Conservation (phyloP, 306 rosid genomes). For the Mimosa bimucronata region DNA sequence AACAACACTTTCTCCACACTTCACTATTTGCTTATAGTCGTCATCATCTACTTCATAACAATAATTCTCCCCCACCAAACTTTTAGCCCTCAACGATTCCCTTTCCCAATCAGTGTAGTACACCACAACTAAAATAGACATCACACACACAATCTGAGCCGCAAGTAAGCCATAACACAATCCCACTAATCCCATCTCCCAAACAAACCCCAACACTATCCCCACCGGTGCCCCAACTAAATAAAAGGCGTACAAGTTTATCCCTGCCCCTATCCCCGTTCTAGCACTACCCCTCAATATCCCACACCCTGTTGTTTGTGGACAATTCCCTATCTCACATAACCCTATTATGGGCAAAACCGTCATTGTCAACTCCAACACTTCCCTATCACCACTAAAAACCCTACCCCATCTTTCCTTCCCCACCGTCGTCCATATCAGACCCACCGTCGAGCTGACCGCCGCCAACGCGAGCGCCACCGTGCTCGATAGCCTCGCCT, state of each 20-base stretch:
- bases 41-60: background rate
- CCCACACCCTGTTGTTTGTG: conserved; percentile 74
- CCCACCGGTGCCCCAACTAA: conserved; percentile 75
- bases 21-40: conserved; percentile 29
- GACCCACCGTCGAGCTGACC: conserved; percentile 48
- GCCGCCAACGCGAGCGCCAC: conserved; percentile 55
- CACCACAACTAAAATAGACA: conserved; percentile 56
- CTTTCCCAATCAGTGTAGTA: conserved; percentile 68
- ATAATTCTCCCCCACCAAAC: conserved; percentile 55
- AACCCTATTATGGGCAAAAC: conserved; percentile 68
- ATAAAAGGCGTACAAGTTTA: conserved; percentile 66
- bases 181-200: conserved; percentile 62
- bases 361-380: conserved; percentile 49
- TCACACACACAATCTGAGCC: conserved; percentile 65
- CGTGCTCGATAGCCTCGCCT: conserved; percentile 50
- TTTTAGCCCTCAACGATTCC: conserved; percentile 59
- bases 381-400: conserved; percentile 53
- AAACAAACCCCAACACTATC: conserved; percentile 54
- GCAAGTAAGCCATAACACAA: conserved; percentile 70
- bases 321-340: conserved; percentile 71
- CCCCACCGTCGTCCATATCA: conserved; percentile 50
- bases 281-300: conserved; percentile 74
- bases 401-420: conserved; percentile 55
- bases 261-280: conserved; percentile 66
- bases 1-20: conserved; percentile 48